Percentiles rank a stretch among this genome's conserved stretches.
phyloP scores from a whole-genome alignment of 257 asterid genomes.

The Przewalskia tangutica region DNA sequence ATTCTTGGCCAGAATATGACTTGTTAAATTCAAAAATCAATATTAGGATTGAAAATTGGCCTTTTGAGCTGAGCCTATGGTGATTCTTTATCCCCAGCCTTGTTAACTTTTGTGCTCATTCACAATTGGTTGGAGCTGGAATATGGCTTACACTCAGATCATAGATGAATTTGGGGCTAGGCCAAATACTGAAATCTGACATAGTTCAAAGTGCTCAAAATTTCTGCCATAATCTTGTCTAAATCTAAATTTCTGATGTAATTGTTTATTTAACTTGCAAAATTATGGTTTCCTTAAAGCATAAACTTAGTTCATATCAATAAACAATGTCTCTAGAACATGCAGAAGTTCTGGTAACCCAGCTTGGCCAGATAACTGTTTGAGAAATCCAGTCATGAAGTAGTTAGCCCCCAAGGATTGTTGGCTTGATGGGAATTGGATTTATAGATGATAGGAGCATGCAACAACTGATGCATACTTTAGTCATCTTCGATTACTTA shows the following conservation, averaged over 20 bases:
- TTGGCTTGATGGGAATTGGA: background rate
- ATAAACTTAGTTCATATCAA: background rate
- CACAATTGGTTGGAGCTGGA: background rate
- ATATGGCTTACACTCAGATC: background rate
- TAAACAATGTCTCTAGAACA: background rate
- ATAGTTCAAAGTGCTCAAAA: background rate
- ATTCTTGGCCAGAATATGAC: background rate
- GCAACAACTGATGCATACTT: background rate
- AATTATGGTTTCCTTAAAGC: background rate
- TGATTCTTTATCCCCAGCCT: background rate
- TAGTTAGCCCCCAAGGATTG: background rate
- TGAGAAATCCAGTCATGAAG: background rate
- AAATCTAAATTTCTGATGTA: background rate
- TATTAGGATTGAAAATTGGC: background rate
- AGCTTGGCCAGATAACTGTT: background rate
- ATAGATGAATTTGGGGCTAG: background rate
- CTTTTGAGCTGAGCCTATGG: background rate
- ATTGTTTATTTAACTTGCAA: background rate
- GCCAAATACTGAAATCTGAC: constrained; percentile 1
- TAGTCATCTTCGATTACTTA: background rate
- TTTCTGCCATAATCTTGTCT: background rate
- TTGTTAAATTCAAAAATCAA: background rate
- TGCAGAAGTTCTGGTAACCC: background rate
- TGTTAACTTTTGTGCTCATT: background rate
- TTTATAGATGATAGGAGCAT: background rate